These are phyloP conservation scores for Penicillium digitatum DNA, from an alignment of 2,329 filamentous ascomycete genomes.

Conservation along the genomic window DNA sequence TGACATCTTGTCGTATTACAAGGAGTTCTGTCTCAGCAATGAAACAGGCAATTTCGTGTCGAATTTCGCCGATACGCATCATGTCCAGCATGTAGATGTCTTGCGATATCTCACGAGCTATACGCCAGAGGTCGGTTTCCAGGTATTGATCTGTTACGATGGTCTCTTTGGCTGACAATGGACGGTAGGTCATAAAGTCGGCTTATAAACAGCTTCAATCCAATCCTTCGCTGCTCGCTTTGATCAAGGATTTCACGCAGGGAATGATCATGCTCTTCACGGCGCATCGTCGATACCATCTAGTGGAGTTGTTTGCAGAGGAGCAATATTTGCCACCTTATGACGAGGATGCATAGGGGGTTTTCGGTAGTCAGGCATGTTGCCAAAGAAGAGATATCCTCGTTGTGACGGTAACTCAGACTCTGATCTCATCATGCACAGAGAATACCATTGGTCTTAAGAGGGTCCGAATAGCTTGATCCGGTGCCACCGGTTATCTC, in stretches of 20 bases:
- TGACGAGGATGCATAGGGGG: not conserved
- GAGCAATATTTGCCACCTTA: slow-evolving; percentile 12
- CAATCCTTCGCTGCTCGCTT: not conserved
- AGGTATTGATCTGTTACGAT: not conserved
- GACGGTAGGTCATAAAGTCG: slow-evolving; percentile 2
- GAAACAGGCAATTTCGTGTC: slow-evolving; percentile 13
- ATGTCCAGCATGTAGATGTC: slow-evolving; percentile 10
- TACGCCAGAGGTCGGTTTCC: not conserved
- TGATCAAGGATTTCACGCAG: slow-evolving; percentile 4
- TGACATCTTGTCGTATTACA: slow-evolving; percentile 17
- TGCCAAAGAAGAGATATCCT: not conserved
- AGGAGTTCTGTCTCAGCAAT: slow-evolving; percentile 8
- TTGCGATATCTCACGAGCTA: slow-evolving; percentile 9
- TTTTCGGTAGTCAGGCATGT: not conserved
- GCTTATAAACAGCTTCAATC: slow-evolving; percentile 1
- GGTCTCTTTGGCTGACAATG: not conserved
- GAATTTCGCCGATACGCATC: slow-evolving; percentile 12
- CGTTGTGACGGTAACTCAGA: not conserved
- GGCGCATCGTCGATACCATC: slow-evolving; percentile 10
- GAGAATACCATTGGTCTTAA: too few relatives aligned
- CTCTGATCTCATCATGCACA: too few relatives aligned
- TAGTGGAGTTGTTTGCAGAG: slow-evolving; percentile 13
- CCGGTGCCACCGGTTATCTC: too few relatives aligned
- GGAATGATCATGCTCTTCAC: slow-evolving; percentile 14
- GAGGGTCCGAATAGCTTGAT: too few relatives aligned